These are phyloP conservation scores for Trypethelium eluteriae DNA, from an alignment of 495 filamentous ascomycete genomes.

Conservation along the genomic window DNA sequence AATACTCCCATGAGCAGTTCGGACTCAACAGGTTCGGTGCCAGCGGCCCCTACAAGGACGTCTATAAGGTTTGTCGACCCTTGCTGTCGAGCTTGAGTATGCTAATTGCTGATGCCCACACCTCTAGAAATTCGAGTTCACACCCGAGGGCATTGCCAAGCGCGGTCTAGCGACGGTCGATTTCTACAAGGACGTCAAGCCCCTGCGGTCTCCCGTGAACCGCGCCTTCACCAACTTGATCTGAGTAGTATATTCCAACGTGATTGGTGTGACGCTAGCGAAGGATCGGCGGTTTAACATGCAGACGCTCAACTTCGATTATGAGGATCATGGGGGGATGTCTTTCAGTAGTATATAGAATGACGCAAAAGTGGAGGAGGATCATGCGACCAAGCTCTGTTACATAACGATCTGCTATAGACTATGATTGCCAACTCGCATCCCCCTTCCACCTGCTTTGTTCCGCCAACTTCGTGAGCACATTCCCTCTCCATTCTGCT, in stretches of 20 bases:
- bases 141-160: conserved; percentile 90
- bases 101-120: neutral
- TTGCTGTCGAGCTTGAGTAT: neutral
- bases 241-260: conserved; percentile 38
- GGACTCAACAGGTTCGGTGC: conserved; percentile 98
- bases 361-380: no score
- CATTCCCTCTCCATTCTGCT: no score
- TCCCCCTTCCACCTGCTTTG: no score
- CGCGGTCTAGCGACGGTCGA: conserved; percentile 82
- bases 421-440: no score
- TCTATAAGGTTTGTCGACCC: conserved; percentile 68
- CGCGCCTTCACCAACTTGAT: conserved; percentile 82
- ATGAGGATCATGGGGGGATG: no score
- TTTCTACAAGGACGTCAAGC: conserved; percentile 90
- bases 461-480: no score
- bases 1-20: conserved; percentile 98
- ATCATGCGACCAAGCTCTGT: no score
- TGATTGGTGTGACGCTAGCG: neutral
- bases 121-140: conserved; percentile 93
- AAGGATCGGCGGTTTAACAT: neutral
- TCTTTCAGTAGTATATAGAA: no score
- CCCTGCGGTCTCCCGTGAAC: conserved; percentile 89
- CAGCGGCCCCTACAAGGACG: conserved; percentile 92
- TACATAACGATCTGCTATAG: no score
- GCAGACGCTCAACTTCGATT: no score